Evolutionary conservation across 2,329 filamentous ascomycete genomes (phyloP).

Genomic region (Emericellopsis atlantica): DNA sequence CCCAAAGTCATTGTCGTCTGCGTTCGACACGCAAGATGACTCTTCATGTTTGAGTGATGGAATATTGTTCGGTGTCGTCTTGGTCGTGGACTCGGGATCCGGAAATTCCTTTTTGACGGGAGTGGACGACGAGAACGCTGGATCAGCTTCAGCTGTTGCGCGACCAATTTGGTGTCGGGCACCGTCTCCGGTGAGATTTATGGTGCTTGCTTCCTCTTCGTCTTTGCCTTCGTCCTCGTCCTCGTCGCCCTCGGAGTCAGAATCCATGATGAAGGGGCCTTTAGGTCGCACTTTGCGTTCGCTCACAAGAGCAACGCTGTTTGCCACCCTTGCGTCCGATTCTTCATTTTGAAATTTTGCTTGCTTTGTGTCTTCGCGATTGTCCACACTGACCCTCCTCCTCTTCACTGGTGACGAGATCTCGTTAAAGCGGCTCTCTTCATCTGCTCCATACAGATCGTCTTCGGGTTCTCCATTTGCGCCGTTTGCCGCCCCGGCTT

Average conservation of each 20-base stretch:
- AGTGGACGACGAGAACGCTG: background rate
- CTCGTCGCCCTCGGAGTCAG: constrained; percentile 28
- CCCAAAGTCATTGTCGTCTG: constrained; percentile 18
- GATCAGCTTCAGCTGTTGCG: constrained; percentile 1
- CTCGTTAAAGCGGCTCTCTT: constrained; percentile 18
- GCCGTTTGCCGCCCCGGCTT: constrained; percentile 9
- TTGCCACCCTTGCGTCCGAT: background rate
- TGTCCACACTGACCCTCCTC: constrained; percentile 1
- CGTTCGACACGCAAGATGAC: constrained; percentile 18
- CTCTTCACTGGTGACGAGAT: constrained; percentile 17
- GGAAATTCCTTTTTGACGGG: background rate
- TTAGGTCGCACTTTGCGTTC: constrained; percentile 3
- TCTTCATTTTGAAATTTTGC: background rate
- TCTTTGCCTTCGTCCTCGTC: constrained; percentile 2
- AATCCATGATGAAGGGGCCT: constrained; percentile 56
- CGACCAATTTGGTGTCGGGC: background rate
- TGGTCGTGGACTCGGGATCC: background rate
- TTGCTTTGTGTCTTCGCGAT: background rate
- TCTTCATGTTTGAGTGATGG: constrained; percentile 15
- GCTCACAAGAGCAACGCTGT: no score
- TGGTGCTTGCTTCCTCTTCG: background rate
- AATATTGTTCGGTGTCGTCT: background rate
- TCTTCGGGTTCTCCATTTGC: constrained; percentile 12
- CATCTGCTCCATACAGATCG: constrained; percentile 14
- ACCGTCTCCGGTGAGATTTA: background rate